phyloP scores from a whole-genome alignment of 2,329 filamentous ascomycete species.

The Beauveria brongniartii region DNA sequence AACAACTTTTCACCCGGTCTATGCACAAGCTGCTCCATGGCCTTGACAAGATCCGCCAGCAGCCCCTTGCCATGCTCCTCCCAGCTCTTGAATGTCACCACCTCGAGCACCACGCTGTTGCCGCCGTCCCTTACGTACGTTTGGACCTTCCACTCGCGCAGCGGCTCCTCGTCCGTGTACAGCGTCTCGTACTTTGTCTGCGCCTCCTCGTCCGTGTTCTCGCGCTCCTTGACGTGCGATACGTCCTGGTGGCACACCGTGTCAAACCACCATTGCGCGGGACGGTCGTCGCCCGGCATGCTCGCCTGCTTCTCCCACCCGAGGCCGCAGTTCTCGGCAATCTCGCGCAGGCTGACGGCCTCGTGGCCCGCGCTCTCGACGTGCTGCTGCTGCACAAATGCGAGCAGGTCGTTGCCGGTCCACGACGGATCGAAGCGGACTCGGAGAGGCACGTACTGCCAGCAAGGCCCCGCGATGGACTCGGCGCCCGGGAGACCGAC shows the following conservation, averaged over 20 bases:
- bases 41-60: conserved; percentile 39
- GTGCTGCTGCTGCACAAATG: conserved; percentile 48
- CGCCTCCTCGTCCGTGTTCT: conserved; percentile 29
- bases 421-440: conserved; percentile 43
- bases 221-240: conserved; percentile 48
- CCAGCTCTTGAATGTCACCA: conserved; percentile 53
- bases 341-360: conserved; percentile 45
- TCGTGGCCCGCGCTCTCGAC: conserved; percentile 48
- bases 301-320: conserved; percentile 28
- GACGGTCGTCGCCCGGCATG: conserved; percentile 14
- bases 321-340: conserved; percentile 36
- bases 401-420: conserved; percentile 45
- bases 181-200: conserved; percentile 36
- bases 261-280: conserved; percentile 38
- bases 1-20: conserved; percentile 21
- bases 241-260: conserved; percentile 53
- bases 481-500: conserved; percentile 42
- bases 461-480: conserved; percentile 54
- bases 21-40: conserved; percentile 32
- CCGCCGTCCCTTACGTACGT: conserved; percentile 41
- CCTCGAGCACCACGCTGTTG: conserved; percentile 45
- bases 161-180: conserved; percentile 49
- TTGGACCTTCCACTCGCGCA: conserved; percentile 53
- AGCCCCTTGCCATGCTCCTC: conserved; percentile 40
- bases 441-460: conserved; percentile 59